Evolutionary conservation across 768 basidiomycete species (phyloP), one percentile per base, ranked within the genome.

Genomic region (Pisolithus microcarpus): DNA sequence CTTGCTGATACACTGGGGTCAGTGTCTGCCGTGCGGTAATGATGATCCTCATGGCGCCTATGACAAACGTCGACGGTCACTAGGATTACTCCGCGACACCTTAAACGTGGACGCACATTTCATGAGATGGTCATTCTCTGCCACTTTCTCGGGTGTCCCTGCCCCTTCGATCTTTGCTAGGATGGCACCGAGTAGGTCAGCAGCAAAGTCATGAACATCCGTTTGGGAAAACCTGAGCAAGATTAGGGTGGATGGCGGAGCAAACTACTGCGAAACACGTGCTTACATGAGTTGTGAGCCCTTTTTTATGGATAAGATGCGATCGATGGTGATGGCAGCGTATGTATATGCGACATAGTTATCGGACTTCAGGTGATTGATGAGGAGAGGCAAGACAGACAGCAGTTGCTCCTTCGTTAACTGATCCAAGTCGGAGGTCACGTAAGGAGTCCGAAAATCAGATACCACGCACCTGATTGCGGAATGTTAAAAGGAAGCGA

Each of bases 61-160:
- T 37, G 8, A 10, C 7, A 44, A 34, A 46, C 13, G 21, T 23
- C 6, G 30, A 18, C 23, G 49, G 19, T 43, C 11, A 21, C 31
- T 21, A 6, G 19, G 42, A 46, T 38, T 26, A 43, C 50, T 2
- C 15, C 13, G 34, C 4, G 34, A 15, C 15, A n/a, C 15, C 7
- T 13, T 4, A 43, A 48, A 39, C 16, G 21, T 5, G 10, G 24
- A 68, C 84, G 43, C 56, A 94, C 95, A 94, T 74, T 91, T 93
- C 93, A 97, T 99, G 44, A 98, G 72, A 66, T 96, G 88, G 66
- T 98, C 95, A 58, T 99, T 99, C 65, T 97, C 94, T 0, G 95
- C 91, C 30, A 95, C 81, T 71, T 95, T 94, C 65, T 96, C 89
- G 0, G 96, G 83, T 4, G 87, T 87, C 3, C 75, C 77, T 6